phyloP scores from a whole-genome alignment of 73 alveolate species.

The Blepharisma stoltei region DNA sequence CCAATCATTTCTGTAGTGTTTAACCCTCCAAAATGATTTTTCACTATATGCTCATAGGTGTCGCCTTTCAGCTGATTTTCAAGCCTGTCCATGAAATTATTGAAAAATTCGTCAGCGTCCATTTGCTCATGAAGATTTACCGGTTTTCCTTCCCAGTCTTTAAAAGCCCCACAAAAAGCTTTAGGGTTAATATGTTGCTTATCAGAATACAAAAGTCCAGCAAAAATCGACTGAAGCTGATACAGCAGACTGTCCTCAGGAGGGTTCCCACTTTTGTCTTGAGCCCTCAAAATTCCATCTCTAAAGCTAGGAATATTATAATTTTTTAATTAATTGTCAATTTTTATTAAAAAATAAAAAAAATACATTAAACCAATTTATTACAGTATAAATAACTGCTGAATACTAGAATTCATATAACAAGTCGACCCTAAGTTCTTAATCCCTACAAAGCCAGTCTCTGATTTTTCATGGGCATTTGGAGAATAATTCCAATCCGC shows the following conservation, averaged over 20 bases:
- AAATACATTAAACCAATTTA: too few species aligned
- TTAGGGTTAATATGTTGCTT: constrained; percentile 31
- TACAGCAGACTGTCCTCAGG: constrained; percentile 11
- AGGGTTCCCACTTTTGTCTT: background rate
- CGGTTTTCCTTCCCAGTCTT: constrained; percentile 79
- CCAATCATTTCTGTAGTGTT: constrained; percentile 85
- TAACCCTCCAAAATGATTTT: constrained; percentile 84
- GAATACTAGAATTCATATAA: constrained; percentile 89
- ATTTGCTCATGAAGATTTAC: constrained; percentile 76
- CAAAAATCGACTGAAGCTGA: constrained; percentile 6
- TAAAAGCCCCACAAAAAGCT: constrained; percentile 31
- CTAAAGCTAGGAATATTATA: constrained; percentile 77
- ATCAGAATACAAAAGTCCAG: background rate
- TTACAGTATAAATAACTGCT: constrained; percentile 90
- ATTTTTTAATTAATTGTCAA: too few species aligned
- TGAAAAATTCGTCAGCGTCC: constrained; percentile 95
- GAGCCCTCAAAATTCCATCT: constrained; percentile 38
- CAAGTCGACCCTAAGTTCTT: constrained; percentile 89
- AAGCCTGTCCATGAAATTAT: constrained; percentile 84
- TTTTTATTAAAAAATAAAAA: too few species aligned
- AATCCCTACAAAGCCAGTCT: constrained; percentile 63
- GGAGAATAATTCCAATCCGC: constrained; percentile 32
- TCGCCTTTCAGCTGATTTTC: constrained; percentile 63
- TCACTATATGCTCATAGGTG: constrained; percentile 56
- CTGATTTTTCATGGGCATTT: constrained; percentile 40